phyloP scores from a whole-genome alignment of 2,329 filamentous ascomycete species.

The Cordyceps tenuipes region DNA sequence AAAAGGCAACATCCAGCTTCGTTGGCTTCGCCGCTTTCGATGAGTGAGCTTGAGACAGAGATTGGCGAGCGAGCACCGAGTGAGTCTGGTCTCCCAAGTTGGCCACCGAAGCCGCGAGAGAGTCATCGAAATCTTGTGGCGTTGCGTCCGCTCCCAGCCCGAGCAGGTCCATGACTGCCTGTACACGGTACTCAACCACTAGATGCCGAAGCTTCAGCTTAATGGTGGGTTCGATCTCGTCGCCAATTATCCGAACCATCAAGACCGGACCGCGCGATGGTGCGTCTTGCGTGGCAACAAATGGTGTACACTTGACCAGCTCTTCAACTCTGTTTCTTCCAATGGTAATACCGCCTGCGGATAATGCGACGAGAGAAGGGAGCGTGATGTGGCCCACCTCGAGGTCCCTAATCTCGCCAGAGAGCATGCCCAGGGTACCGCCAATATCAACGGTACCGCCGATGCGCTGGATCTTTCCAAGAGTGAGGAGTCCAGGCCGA shows the following conservation, averaged over 20 bases:
- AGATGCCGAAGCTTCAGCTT: slow-evolving; percentile 82
- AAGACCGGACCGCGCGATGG: slow-evolving; percentile 44
- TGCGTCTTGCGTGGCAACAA: slow-evolving; percentile 21
- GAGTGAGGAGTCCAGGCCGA: slow-evolving; percentile 73
- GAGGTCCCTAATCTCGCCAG: slow-evolving; percentile 49
- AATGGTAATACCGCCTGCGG: slow-evolving; percentile 55
- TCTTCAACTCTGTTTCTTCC: slow-evolving; percentile 61
- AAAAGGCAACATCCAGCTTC: slow-evolving; percentile 64
- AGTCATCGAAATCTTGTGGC: slow-evolving; percentile 63
- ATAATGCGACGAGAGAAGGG: slow-evolving; percentile 73
- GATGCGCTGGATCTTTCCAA: slow-evolving; percentile 58
- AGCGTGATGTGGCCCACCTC: slow-evolving; percentile 77
- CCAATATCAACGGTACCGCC: slow-evolving; percentile 56
- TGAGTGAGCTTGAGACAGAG: slow-evolving; percentile 19
- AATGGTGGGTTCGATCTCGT: slow-evolving; percentile 86
- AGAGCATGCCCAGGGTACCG: slow-evolving; percentile 57
- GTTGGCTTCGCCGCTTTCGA: slow-evolving; percentile 44
- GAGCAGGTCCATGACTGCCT: slow-evolving; percentile 72
- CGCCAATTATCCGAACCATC: slow-evolving; percentile 83
- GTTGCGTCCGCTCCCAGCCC: slow-evolving; percentile 59
- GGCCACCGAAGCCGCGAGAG: slow-evolving; percentile 71
- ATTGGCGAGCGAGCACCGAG: slow-evolving; percentile 30
- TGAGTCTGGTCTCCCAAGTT: slow-evolving; percentile 62
- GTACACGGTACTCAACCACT: slow-evolving; percentile 80
- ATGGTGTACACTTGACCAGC: slow-evolving; percentile 50